Evolutionary conservation across 345 rosid genomes (phyloP).

Genomic region (Excoecaria agallocha): DNA sequence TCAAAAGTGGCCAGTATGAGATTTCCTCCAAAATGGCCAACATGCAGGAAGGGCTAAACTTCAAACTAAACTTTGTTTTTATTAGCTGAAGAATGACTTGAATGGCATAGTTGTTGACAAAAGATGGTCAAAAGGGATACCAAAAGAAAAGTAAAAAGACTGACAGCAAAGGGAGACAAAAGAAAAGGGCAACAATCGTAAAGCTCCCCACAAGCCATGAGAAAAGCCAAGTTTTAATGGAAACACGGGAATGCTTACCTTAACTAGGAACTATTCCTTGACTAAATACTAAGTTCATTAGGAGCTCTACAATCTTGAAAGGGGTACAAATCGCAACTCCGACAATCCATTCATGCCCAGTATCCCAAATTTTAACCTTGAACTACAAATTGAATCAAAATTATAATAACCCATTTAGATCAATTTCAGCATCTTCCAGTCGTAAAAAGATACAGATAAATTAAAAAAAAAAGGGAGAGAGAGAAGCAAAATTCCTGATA

Average conservation of each 20-base stretch:
- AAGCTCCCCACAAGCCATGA: not conserved
- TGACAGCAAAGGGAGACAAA: not conserved
- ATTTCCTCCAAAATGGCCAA: not conserved
- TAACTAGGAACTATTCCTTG: not conserved
- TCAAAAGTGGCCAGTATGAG: not conserved
- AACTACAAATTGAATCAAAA: not conserved
- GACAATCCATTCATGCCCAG: not conserved
- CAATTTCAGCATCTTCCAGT: not conserved
- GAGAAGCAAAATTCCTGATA: not conserved
- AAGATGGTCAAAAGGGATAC: not conserved
- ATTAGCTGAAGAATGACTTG: not conserved
- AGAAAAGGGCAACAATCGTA: not conserved
- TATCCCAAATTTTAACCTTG: not conserved
- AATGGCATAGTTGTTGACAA: not conserved
- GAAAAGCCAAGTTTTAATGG: not conserved
- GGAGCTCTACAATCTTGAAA: not conserved
- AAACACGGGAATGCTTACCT: not conserved
- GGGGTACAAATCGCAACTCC: not conserved
- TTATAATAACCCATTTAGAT: not conserved
- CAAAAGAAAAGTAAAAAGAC: not conserved
- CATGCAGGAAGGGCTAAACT: not conserved
- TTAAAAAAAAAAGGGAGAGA: not conserved
- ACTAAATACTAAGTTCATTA: not conserved
- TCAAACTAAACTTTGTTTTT: not conserved
- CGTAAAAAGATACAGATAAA: not conserved